A percentile compares a stretch with the other conserved stretches of the same genome.
Evolutionary conservation across 2,329 filamentous ascomycete genomes (phyloP).

Genomic region (Clonostachys chloroleuca): DNA sequence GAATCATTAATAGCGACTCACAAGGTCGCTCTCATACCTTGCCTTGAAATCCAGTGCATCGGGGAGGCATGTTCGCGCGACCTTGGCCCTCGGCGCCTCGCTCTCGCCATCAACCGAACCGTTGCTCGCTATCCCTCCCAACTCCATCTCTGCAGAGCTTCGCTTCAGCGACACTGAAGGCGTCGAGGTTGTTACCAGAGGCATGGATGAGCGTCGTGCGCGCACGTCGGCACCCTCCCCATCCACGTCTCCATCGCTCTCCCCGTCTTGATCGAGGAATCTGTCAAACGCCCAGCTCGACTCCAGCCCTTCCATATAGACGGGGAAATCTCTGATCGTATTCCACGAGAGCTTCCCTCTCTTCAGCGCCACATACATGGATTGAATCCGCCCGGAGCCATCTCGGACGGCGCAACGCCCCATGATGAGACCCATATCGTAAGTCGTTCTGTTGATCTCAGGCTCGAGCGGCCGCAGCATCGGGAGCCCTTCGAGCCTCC

Average conservation of each 20-base stretch:
- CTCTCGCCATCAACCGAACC: constrained; percentile 9
- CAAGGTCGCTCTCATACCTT: too few species aligned
- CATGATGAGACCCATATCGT: constrained; percentile 46
- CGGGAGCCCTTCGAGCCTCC: constrained; percentile 48
- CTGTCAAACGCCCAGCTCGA: constrained; percentile 48
- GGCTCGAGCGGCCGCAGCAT: constrained; percentile 52
- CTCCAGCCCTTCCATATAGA: constrained; percentile 48
- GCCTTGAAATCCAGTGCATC: not conserved
- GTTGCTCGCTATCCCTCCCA: not conserved
- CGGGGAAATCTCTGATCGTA: constrained; percentile 39
- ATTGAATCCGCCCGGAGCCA: constrained; percentile 49
- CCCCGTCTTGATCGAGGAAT: constrained; percentile 33
- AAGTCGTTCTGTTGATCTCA: constrained; percentile 31
- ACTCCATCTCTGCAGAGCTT: not conserved
- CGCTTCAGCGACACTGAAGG: not conserved
- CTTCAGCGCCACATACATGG: constrained; percentile 55
- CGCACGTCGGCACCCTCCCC: too few species aligned
- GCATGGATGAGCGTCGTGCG: too few species aligned
- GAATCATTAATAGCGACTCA: too few species aligned
- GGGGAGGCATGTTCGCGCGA: constrained; percentile 1
- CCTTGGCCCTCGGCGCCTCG: constrained; percentile 20
- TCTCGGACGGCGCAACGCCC: constrained; percentile 52
- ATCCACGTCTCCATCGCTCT: too few species aligned
- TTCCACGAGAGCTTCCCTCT: constrained; percentile 52
- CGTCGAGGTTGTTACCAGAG: not conserved